phyloP scores from a whole-genome alignment of 2,329 filamentous ascomycete species.

The Alternaria rosae region DNA sequence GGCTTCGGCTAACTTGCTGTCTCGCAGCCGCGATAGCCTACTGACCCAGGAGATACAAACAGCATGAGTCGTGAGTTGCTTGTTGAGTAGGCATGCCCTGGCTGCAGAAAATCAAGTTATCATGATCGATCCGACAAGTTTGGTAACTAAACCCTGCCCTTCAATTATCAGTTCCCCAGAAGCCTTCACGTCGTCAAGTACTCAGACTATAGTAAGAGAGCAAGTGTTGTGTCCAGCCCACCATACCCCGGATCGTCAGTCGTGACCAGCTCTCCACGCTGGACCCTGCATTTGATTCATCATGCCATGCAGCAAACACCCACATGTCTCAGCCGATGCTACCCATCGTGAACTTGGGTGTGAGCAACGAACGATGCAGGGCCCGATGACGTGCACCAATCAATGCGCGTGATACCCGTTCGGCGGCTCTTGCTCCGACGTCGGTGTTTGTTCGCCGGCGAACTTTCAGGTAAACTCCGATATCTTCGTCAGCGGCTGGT shows the following conservation, averaged over 20 bases:
- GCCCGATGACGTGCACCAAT: slow-evolving; percentile 8
- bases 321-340: slow-evolving; percentile 11
- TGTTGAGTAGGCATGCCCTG: not conserved
- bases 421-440: slow-evolving; percentile 24
- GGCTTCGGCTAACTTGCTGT: slow-evolving; percentile 4
- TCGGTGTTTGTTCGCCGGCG: slow-evolving; percentile 21
- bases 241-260: not conserved
- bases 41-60: not conserved
- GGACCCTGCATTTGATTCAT: not conserved
- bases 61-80: not conserved
- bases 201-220: not conserved
- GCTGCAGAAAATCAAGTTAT: not conserved
- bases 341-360: not conserved
- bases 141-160: not conserved
- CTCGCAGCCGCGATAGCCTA: not conserved
- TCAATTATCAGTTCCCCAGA: not conserved
- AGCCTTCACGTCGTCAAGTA: not conserved
- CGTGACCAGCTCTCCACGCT: not conserved
- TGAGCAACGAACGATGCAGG: not conserved
- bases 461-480: slow-evolving; percentile 13
- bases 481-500: slow-evolving; percentile 11
- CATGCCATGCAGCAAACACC: not conserved
- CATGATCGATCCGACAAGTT: not conserved
- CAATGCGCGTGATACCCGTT: slow-evolving; percentile 3
- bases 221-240: not conserved